phyloP scores from a whole-genome alignment of 2,329 filamentous ascomycete genomes.

The Sarocladium oryzae region DNA sequence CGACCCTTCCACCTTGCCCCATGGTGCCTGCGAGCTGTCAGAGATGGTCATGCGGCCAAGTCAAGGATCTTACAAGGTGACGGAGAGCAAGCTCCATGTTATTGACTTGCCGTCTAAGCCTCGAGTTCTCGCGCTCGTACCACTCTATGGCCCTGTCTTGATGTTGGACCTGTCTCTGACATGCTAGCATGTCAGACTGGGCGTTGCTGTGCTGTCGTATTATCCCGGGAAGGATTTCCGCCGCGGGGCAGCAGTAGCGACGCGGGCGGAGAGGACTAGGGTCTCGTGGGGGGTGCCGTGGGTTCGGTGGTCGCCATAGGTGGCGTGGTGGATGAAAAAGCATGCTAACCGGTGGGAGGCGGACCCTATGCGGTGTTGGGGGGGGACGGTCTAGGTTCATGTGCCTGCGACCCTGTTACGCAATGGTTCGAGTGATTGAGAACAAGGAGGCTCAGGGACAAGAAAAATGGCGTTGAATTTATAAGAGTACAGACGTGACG shows the following conservation, averaged over 20 bases:
- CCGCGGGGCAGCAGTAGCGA: not conserved
- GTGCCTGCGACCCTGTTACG: not conserved
- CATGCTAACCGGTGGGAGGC: not conserved
- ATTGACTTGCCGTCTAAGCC: too few relatives aligned
- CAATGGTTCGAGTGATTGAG: not conserved
- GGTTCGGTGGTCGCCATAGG: too few relatives aligned
- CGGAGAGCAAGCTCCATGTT: not conserved
- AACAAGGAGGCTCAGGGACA: not conserved
- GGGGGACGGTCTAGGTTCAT: not conserved
- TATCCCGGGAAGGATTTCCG: not conserved
- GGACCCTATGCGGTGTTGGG: not conserved
- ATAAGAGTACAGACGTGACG: not conserved
- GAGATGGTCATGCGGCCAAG: not conserved
- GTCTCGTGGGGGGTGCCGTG: too few relatives aligned
- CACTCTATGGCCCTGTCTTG: not conserved
- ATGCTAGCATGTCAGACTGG: not conserved
- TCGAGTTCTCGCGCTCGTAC: not conserved
- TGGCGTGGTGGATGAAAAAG: not conserved
- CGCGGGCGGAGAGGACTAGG: not conserved
- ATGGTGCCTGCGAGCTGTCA: not conserved
- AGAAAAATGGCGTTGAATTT: not conserved
- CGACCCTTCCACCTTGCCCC: not conserved
- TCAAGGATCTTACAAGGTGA: not conserved
- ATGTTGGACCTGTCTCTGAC: not conserved
- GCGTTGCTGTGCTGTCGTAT: not conserved